These are phyloP conservation scores for Lactuca sativa DNA, from an alignment of 129 eudicot species.

Conservation along the genomic window DNA sequence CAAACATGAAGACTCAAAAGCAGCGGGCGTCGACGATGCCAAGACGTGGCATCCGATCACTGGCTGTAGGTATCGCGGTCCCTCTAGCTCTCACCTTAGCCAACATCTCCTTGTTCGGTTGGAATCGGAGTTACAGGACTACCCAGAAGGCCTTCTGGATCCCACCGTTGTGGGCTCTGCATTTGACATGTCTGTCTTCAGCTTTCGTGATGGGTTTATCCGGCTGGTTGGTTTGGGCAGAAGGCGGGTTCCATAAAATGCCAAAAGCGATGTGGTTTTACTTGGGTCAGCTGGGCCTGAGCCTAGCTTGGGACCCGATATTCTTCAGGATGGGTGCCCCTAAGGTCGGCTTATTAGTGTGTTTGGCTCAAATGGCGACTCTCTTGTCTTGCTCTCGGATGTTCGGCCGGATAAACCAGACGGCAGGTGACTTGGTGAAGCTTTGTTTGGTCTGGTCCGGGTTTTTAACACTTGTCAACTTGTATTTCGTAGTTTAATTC, in stretches of 20 bases:
- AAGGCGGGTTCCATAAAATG: slow-evolving; percentile 66
- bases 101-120: slow-evolving; percentile 53
- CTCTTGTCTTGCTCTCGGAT: slow-evolving; percentile 42
- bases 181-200: slow-evolving; percentile 42
- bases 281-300: slow-evolving; percentile 55
- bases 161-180: slow-evolving; percentile 75
- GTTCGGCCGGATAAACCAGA: slow-evolving; percentile 55
- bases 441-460: slow-evolving; percentile 70
- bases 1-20: background rate
- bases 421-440: slow-evolving; percentile 75
- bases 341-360: slow-evolving; percentile 52
- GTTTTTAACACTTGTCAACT: slow-evolving; percentile 54
- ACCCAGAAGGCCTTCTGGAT: slow-evolving; percentile 51
- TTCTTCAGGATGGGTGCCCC: slow-evolving; percentile 55
- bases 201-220: slow-evolving; percentile 62
- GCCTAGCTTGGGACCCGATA: slow-evolving; percentile 75
- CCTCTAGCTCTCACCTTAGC: slow-evolving; percentile 57
- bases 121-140: slow-evolving; percentile 31
- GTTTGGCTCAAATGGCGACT: slow-evolving; percentile 50
- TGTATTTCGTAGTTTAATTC: slow-evolving; percentile 39
- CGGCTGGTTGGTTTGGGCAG: slow-evolving; percentile 94
- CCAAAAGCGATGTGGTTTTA: slow-evolving; percentile 52
- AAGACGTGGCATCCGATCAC: slow-evolving; percentile 64
- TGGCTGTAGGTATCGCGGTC: slow-evolving; percentile 53
- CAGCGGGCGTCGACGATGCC: slow-evolving; percentile 35